phyloP scores from a whole-genome alignment of 2,329 filamentous ascomycete species.

The Diplocarpon mali region DNA sequence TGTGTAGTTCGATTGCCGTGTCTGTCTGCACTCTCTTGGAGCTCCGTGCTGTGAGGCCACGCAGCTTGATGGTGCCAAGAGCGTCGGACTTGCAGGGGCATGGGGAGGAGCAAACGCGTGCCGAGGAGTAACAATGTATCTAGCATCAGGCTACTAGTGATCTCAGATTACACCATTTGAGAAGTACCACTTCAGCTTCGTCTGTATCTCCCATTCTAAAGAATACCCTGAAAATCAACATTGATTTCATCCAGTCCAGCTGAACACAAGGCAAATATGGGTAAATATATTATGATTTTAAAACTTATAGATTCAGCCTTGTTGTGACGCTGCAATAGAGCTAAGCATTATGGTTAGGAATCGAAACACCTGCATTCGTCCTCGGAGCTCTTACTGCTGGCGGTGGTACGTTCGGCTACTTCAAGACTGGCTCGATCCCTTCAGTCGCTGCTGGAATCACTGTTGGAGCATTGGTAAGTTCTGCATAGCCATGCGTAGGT shows the following conservation, averaged over 20 bases:
- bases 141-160: constrained; percentile 3
- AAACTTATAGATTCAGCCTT: not conserved
- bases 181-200: constrained; percentile 2
- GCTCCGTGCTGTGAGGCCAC: constrained; percentile 17
- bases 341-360: constrained; percentile 20
- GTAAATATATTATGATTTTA: constrained; percentile 1
- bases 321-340: not conserved
- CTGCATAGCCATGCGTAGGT: not conserved
- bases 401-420: constrained; percentile 80
- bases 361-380: constrained; percentile 58
- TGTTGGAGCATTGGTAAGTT: constrained; percentile 55
- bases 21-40: not conserved
- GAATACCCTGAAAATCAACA: not conserved
- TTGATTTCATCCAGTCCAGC: not conserved
- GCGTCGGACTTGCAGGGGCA: constrained; percentile 5
- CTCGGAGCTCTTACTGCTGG: constrained; percentile 74
- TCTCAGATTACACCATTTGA: not conserved
- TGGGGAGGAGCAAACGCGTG: constrained; percentile 1
- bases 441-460: constrained; percentile 76
- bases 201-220: not conserved
- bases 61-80: constrained; percentile 19
- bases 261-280: constrained; percentile 18
- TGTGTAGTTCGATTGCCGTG: constrained; percentile 1
- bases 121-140: constrained; percentile 3
- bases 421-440: constrained; percentile 73